Conservation (phyloP, 2,329 filamentous ascomycete species). For the Harringtonia lauricola region DNA sequence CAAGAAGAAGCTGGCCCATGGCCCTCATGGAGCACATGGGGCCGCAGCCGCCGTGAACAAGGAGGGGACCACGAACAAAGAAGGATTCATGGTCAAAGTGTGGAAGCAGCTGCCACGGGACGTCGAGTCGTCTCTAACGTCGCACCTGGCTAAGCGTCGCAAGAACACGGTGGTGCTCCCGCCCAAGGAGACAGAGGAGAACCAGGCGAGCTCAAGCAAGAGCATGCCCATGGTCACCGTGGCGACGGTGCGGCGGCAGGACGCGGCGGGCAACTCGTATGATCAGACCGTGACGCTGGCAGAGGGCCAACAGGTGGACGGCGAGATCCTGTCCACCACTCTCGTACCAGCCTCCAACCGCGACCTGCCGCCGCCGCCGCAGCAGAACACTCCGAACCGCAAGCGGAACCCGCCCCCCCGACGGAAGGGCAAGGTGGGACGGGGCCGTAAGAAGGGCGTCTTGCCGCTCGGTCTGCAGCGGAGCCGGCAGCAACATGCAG, state of each 20-base stretch:
- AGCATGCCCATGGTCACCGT: conserved; percentile 55
- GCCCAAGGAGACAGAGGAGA: conserved; percentile 28
- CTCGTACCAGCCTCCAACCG: conserved; percentile 36
- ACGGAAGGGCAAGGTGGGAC: conserved; percentile 61
- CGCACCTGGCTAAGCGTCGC: conserved; percentile 49
- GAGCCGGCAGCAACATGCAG: conserved; percentile 3
- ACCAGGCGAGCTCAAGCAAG: conserved; percentile 27
- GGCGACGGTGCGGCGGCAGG: conserved; percentile 68
- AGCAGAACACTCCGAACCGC: conserved; percentile 28
- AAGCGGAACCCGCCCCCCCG: conserved; percentile 66
- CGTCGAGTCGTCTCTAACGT: conserved; percentile 38
- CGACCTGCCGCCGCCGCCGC: conserved; percentile 38
- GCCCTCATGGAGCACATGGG: no score
- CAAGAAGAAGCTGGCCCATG: conserved; percentile 31
- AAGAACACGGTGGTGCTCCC: conserved; percentile 49
- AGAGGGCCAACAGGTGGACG: conserved; percentile 69
- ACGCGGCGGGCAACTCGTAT: conserved; percentile 70
- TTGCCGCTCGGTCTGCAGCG: conserved; percentile 19
- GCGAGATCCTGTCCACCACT: conserved; percentile 61
- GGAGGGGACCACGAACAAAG: conserved; percentile 2
- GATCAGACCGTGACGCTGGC: conserved; percentile 75
- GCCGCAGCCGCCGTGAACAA: not conserved
- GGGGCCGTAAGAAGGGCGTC: conserved; percentile 73
- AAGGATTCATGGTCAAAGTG: conserved; percentile 41
- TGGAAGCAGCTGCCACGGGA: conserved; percentile 54